Percentiles rank a stretch among this genome's conserved stretches.
Conservation (phyloP, 352 stramenopile species). For the Pythium guiyangense region DNA sequence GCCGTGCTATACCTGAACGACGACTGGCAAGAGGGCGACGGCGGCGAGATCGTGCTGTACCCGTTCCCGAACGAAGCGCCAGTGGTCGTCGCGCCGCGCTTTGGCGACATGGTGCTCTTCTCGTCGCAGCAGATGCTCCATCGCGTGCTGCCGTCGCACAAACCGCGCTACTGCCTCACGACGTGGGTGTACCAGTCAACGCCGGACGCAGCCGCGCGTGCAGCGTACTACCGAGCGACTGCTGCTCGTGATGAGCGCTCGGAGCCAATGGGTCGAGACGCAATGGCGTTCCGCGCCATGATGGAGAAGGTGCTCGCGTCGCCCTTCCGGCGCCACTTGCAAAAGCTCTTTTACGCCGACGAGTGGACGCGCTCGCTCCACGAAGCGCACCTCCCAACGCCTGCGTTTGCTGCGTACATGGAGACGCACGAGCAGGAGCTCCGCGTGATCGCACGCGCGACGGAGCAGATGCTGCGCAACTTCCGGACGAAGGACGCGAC, state of each 20-base stretch:
- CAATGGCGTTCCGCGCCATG: slow-evolving; percentile 21
- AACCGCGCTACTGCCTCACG: slow-evolving; percentile 55
- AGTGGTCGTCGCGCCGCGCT: slow-evolving; percentile 43
- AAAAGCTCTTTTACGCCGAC: slow-evolving; percentile 46
- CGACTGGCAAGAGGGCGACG: slow-evolving; percentile 58
- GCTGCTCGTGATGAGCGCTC: too few species aligned
- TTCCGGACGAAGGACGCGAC: slow-evolving; percentile 39
- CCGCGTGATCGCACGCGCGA: slow-evolving; percentile 41
- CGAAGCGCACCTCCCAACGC: slow-evolving; percentile 48
- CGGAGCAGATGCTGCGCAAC: slow-evolving; percentile 50
- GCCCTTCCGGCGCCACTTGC: slow-evolving; percentile 55
- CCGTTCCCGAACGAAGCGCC: slow-evolving; percentile 56
- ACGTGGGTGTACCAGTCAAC: slow-evolving; percentile 62
- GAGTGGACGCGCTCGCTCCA: slow-evolving; percentile 56
- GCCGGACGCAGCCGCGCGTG: slow-evolving; percentile 17
- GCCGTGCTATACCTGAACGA: slow-evolving; percentile 85
- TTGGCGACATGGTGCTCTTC: slow-evolving; percentile 74
- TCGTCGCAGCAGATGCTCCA: slow-evolving; percentile 79
- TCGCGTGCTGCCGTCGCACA: slow-evolving; percentile 48
- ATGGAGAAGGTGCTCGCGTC: slow-evolving; percentile 51
- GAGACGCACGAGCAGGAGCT: slow-evolving; percentile 51
- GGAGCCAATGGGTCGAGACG: not conserved
- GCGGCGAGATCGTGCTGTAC: slow-evolving; percentile 78
- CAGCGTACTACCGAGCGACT: slow-evolving; percentile 17
- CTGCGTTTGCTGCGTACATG: slow-evolving; percentile 60